Evolutionary conservation across 352 stramenopile species (phyloP).

Genomic region (Globisporangium alternatum): DNA sequence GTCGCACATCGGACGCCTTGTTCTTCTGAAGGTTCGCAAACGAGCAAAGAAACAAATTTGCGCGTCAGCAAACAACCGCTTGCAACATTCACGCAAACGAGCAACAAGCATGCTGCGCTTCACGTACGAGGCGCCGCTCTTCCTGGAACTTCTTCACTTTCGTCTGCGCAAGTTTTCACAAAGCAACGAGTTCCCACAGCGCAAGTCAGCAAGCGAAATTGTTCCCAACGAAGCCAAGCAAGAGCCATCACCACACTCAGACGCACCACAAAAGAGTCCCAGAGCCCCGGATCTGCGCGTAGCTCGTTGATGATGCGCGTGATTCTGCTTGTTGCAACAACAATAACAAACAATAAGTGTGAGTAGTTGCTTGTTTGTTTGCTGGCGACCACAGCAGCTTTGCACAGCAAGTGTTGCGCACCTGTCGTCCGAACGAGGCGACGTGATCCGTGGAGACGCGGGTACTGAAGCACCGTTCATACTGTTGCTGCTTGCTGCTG

Average conservation of each 20-base stretch:
- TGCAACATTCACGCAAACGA: neutral
- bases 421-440: conserved; percentile 30
- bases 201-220: neutral
- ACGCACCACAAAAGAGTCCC: conserved; percentile 50
- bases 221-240: neutral
- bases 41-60: neutral
- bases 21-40: conserved; percentile 22
- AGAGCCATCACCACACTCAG: neutral
- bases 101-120: too few species aligned
- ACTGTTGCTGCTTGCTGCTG: conserved; percentile 2
- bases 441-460: conserved; percentile 20
- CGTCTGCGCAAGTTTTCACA: conserved; percentile 19
- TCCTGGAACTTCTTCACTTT: conserved; percentile 17
- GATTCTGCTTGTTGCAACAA: conserved; percentile 33
- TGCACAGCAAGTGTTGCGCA: neutral
- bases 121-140: conserved; percentile 14
- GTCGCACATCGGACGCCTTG: conserved; percentile 31
- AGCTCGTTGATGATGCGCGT: conserved; percentile 50
- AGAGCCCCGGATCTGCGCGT: conserved; percentile 48
- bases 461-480: neutral
- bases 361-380: too few species aligned
- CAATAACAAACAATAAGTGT: neutral
- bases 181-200: neutral
- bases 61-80: neutral
- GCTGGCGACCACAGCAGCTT: neutral